Percentiles rank a stretch among this genome's conserved stretches.
These are phyloP conservation scores for Candida silvicultrix DNA, from an alignment of 805 yeast species.

Conservation along the genomic window DNA sequence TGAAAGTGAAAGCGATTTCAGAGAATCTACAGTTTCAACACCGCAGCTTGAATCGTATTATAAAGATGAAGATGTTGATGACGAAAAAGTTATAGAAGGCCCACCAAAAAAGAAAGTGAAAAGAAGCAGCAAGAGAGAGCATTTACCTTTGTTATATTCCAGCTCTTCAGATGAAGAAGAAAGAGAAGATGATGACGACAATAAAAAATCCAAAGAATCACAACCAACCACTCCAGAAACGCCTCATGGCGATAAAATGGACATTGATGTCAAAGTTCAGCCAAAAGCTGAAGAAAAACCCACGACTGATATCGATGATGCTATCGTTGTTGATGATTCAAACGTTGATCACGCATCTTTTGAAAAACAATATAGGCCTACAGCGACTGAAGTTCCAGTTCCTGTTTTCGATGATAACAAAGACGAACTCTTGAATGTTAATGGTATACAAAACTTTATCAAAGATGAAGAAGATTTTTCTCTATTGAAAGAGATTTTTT, in stretches of 20 bases:
- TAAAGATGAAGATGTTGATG: neutral
- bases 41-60: conserved; percentile 4
- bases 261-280: conserved; percentile 7
- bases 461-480: conserved; percentile 72
- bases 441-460: conserved; percentile 44
- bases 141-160: conserved; percentile 12
- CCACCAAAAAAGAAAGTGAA: neutral
- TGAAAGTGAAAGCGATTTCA: conserved; percentile 7
- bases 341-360: conserved; percentile 18
- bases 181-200: conserved; percentile 17
- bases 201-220: conserved; percentile 12
- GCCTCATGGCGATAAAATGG: conserved; percentile 21
- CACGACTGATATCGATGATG: conserved; percentile 12
- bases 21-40: conserved; percentile 6
- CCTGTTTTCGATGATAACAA: conserved; percentile 47
- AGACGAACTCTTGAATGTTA: conserved; percentile 32
- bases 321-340: conserved; percentile 13
- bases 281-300: neutral
- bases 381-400: conserved; percentile 37
- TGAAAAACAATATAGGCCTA: conserved; percentile 42
- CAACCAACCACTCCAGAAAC: conserved; percentile 22
- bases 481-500: conserved; percentile 41
- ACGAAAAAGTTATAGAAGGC: neutral
- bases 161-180: conserved; percentile 26
- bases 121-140: neutral